phyloP scores from a whole-genome alignment of 1,284 basidiomycete genomes.

The Pseudozyma flocculosa region DNA sequence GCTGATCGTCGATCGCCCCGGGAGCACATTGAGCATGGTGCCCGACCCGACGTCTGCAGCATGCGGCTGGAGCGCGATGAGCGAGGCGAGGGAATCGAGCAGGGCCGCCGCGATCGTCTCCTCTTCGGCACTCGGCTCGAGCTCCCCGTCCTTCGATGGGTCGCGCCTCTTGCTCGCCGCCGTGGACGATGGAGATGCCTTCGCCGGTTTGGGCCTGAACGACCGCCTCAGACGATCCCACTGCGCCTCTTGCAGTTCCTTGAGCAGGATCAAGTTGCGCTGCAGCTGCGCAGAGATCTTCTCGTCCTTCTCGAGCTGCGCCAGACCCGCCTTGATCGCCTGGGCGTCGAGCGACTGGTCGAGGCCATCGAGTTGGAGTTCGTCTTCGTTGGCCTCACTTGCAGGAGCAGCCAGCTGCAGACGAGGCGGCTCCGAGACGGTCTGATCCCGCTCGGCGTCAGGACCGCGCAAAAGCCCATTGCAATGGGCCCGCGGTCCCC shows the following conservation, averaged over 20 bases:
- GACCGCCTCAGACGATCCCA: conserved; percentile 41
- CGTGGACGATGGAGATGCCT: too few species aligned
- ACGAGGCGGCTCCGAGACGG: conserved; percentile 3
- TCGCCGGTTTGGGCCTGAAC: conserved; percentile 5
- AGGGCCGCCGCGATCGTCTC: conserved; percentile 25
- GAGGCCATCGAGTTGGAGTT: conserved; percentile 11
- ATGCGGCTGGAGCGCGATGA: conserved; percentile 25
- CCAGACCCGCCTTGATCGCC: conserved; percentile 14
- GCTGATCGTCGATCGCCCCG: conserved; percentile 12
- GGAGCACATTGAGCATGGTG: conserved; percentile 8
- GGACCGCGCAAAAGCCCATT: conserved; percentile 5
- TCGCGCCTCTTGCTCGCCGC: background rate
- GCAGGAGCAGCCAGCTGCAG: too few species aligned
- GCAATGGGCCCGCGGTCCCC: conserved; percentile 18
- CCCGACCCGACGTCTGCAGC: conserved; percentile 7
- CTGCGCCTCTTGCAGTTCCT: conserved; percentile 46
- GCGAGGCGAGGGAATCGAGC: conserved; percentile 28
- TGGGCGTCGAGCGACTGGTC: conserved; percentile 13
- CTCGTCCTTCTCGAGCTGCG: conserved; percentile 30
- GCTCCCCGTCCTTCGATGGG: conserved; percentile 5
- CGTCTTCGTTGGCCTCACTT: too few species aligned
- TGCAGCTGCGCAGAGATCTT: conserved; percentile 21
- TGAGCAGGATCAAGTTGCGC: conserved; percentile 35
- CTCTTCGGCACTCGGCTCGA: conserved; percentile 24
- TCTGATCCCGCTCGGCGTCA: conserved; percentile 4